A percentile compares a stretch with the other conserved stretches of the same genome.
Evolutionary conservation across 306 rosid species (phyloP).

Genomic region (Cucurbita argyrosperma): DNA sequence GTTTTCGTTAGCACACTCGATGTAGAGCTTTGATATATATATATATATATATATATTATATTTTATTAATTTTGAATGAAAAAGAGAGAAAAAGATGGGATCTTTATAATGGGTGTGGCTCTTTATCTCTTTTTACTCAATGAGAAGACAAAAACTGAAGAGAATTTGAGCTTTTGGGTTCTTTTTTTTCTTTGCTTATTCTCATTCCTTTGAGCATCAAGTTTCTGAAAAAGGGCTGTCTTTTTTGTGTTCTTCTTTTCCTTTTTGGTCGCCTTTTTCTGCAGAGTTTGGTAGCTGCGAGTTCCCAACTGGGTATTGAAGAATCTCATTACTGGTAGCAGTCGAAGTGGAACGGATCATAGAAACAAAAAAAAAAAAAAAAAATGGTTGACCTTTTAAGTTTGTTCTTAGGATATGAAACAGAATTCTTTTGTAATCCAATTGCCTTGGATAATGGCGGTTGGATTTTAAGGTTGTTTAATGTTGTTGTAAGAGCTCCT

Average conservation of each 20-base stretch:
- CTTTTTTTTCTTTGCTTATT: background rate
- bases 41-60: no score
- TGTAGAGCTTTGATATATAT: no score
- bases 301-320: conserved; percentile 44
- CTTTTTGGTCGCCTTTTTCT: background rate
- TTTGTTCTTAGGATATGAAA: background rate
- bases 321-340: background rate
- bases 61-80: background rate
- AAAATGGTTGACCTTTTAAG: background rate
- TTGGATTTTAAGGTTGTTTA: background rate
- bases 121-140: background rate
- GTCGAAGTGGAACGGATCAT: background rate
- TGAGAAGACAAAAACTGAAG: background rate
- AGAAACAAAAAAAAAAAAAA: no score
- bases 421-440: conserved; percentile 1
- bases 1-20: no score
- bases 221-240: background rate
- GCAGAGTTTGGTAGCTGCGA: conserved; percentile 84
- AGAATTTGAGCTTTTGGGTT: background rate
- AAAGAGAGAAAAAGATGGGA: background rate
- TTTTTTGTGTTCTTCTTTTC: background rate
- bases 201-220: background rate
- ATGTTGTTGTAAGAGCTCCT: background rate
- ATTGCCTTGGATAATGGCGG: background rate
- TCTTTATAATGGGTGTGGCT: background rate